These are phyloP conservation scores for Vaccinium corymbosum DNA, from an alignment of 148 eudicot genomes.

Conservation along the genomic window DNA sequence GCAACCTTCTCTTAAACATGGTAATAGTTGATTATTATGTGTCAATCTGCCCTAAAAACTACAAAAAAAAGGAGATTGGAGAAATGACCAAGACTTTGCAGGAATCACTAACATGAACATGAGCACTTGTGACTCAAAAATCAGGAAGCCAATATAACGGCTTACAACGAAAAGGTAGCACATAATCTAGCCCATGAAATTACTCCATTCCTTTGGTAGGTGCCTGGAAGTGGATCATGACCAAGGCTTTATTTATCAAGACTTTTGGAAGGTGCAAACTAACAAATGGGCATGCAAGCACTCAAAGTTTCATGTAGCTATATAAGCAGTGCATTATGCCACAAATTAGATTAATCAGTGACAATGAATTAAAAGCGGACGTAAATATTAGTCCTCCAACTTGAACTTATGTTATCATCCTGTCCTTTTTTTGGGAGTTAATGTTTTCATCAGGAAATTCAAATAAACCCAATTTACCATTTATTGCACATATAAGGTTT, in stretches of 20 bases:
- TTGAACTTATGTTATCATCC: too few species aligned
- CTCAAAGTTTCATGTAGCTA: constrained; percentile 8
- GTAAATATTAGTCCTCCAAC: too few species aligned
- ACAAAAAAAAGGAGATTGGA: not conserved
- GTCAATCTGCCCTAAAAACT: not conserved
- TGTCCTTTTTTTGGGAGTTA: too few species aligned
- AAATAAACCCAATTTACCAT: too few species aligned
- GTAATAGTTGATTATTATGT: not conserved
- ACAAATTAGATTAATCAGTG: not conserved
- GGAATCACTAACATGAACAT: not conserved
- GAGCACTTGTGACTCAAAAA: not conserved
- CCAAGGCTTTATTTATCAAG: not conserved
- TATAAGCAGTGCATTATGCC: not conserved
- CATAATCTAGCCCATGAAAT: not conserved
- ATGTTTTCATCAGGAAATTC: too few species aligned
- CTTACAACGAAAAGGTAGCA: not conserved
- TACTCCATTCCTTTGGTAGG: constrained; percentile 1
- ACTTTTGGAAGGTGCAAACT: not conserved
- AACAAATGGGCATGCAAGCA: not conserved
- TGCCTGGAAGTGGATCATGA: not conserved
- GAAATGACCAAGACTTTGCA: not conserved
- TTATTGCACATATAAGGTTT: too few species aligned
- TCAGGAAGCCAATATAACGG: not conserved
- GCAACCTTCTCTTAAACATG: not conserved
- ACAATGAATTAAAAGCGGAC: not conserved